Conservation (phyloP, 805 yeast genomes). For the Hemisphaericaspora nanyangensis region DNA sequence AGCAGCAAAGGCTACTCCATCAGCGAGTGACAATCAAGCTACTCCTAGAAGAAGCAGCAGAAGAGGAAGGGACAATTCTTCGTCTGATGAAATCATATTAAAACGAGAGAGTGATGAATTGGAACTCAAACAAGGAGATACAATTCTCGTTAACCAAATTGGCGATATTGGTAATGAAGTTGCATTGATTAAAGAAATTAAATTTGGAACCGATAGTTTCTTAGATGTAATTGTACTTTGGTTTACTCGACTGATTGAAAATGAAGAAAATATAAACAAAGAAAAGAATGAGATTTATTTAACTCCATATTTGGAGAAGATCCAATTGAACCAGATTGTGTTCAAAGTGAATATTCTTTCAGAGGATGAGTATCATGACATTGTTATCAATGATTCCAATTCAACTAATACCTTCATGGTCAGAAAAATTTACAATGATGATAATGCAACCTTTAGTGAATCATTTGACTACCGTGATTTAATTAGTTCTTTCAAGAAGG, state of each 20-base stretch:
- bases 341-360: constrained; percentile 44
- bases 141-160: constrained; percentile 39
- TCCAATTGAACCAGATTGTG: constrained; percentile 41
- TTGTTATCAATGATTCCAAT: constrained; percentile 33
- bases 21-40: constrained; percentile 1
- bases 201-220: constrained; percentile 45
- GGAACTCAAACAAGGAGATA: constrained; percentile 50
- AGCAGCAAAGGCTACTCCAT: constrained; percentile 8
- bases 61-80: constrained; percentile 1
- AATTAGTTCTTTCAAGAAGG: constrained; percentile 15
- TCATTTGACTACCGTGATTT: constrained; percentile 38
- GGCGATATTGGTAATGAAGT: constrained; percentile 28
- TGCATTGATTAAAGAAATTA: constrained; percentile 49
- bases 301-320: constrained; percentile 46
- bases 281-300: constrained; percentile 47
- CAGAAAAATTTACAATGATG: constrained; percentile 38
- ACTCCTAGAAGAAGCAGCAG: constrained; percentile 20
- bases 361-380: constrained; percentile 24
- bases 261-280: constrained; percentile 31
- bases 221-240: constrained; percentile 48
- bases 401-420: constrained; percentile 33
- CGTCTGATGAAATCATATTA: constrained; percentile 18
- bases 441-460: constrained; percentile 29
- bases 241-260: constrained; percentile 26
- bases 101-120: constrained; percentile 45